phyloP scores from a whole-genome alignment of 1,284 basidiomycete genomes.

The Sutorius eximius region DNA sequence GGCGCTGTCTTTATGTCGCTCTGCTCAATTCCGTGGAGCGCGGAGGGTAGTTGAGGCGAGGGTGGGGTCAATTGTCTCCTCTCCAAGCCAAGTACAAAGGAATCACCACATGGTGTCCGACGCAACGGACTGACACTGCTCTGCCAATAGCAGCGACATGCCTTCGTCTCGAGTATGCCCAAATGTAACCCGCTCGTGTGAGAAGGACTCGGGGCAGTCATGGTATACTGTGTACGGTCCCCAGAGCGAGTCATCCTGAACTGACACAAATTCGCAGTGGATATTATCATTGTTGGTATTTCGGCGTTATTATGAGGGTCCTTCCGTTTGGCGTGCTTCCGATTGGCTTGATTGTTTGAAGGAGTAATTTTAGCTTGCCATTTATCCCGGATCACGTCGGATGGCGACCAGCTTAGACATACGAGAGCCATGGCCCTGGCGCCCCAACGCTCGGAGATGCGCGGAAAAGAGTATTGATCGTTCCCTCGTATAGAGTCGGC shows the following conservation, averaged over 20 bases:
- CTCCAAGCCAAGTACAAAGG: not conserved
- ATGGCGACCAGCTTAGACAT: not conserved
- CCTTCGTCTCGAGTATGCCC: not conserved
- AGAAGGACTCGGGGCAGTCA: too few species aligned
- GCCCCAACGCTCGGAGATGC: not conserved
- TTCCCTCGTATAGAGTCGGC: not conserved
- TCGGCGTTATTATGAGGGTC: not conserved
- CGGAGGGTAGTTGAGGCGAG: not conserved
- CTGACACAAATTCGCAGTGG: not conserved
- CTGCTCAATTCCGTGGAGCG: not conserved
- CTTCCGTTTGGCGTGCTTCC: not conserved
- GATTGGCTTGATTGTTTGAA: not conserved
- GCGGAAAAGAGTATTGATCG: not conserved
- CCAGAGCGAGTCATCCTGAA: too few species aligned
- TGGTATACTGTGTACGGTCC: too few species aligned
- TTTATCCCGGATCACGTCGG: too few species aligned
- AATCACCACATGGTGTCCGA: not conserved
- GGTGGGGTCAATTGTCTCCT: not conserved
- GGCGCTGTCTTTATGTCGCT: not conserved
- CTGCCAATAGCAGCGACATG: not conserved
- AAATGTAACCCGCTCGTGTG: too few species aligned
- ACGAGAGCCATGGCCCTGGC: not conserved
- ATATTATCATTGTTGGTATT: not conserved
- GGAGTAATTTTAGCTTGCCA: not conserved
- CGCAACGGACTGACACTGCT: too few species aligned